Evolutionary conservation across 352 stramenopile species (phyloP).

Genomic region (Aphanomyces stellatus): DNA sequence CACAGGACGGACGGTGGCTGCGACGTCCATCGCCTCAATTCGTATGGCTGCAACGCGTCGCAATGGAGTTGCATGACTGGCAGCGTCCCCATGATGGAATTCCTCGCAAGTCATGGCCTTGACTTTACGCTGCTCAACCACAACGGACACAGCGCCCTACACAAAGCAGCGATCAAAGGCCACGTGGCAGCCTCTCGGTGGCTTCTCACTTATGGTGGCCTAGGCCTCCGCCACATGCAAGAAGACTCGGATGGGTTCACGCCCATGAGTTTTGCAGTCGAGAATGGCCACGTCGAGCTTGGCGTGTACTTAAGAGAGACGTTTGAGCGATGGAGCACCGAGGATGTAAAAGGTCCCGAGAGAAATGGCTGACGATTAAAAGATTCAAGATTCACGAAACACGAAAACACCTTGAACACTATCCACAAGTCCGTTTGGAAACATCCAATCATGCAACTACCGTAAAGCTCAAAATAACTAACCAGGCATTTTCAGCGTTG

Average conservation of each 20-base stretch:
- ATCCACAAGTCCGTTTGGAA: no score
- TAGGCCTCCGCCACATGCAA: not conserved
- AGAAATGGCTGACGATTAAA: no score
- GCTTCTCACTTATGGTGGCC: not conserved
- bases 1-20: no score
- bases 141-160: slow-evolving; percentile 9
- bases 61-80: slow-evolving; percentile 8
- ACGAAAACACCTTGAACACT: no score
- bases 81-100: not conserved
- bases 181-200: not conserved
- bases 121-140: slow-evolving; percentile 4
- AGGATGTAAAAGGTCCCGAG: no score
- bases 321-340: no score
- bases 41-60: slow-evolving; percentile 12
- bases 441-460: no score
- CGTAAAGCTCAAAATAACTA: no score
- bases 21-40: slow-evolving; percentile 2
- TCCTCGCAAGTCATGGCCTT: not conserved
- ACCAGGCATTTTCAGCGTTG: no score
- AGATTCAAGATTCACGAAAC: no score
- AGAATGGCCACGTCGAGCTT: not conserved
- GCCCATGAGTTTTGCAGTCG: not conserved
- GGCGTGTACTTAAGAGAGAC: no score
- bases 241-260: slow-evolving; percentile 8
- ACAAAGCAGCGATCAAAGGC: slow-evolving; percentile 6